Base-by-base conservation (phyloP, 2,329 filamentous ascomycete species). In the Aaosphaeria arxii region DNA sequence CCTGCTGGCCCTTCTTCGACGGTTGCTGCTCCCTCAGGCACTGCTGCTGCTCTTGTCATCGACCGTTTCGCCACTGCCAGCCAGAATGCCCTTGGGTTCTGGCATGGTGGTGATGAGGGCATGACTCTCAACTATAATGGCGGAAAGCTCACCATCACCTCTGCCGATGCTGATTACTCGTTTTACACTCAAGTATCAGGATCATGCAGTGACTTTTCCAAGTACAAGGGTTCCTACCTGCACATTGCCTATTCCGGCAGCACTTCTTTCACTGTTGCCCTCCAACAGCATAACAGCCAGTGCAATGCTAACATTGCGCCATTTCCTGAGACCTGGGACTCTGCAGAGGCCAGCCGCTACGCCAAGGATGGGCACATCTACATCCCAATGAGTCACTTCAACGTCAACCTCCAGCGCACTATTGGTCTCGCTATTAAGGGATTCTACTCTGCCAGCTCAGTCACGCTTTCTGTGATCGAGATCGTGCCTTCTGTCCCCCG, bases 291-390 rank as follows among this genome's bases (percentile, higher is more conserved):
- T 69, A 88, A 88, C 57, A 70, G 72, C 17, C 68, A 75, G 13
- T 88, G 85, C 61, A 75, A 83, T 60, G 69, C 76, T 5, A 60
- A 64, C 13, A 72, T 80, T 29, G 75, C 75, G 13, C 85, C 85
- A 0, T 87, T 78, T 58, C 85, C 85, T 0, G 82, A 82, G 62
- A 87, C 84, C 0, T 85, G 84, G 76, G 85, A 88, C 62, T 84
- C 82, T 1, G 72, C 87, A 13, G 83, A 87, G 63, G 84, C 84
- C 1, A 71, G 75, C 4, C 77, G 84, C 40, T 88, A 88, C 61
- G 68, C 75, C 1, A 74, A 72, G 46, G 67, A 66, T 17, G 73
- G 70, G 0, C 77, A 86, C 59, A 83, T 88, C 51, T 88, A 86
- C 67, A 79, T 88, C 42, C 85, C 85, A 1, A 72, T 88, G 31